Percentiles rank a stretch among this genome's conserved stretches.
These are phyloP conservation scores for Trichoderma gamsii DNA, from an alignment of 495 filamentous ascomycete species.

Conservation along the genomic window DNA sequence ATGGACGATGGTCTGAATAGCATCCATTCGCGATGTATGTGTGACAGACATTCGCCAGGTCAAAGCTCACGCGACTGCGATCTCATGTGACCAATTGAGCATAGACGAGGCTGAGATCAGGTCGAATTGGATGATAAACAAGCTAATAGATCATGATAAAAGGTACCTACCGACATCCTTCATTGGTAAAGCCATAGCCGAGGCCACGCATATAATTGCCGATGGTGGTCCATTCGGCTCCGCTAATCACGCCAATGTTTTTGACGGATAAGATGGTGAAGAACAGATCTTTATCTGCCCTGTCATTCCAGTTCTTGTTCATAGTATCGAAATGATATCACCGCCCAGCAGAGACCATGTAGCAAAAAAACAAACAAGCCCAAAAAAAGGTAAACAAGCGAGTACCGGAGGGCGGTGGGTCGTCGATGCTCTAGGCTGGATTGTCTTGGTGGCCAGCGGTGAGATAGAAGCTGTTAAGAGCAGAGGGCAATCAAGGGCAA, in stretches of 20 bases:
- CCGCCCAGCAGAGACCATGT: background rate
- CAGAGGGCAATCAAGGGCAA: constrained; percentile 8
- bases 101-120: background rate
- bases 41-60: no score
- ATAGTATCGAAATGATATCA: constrained; percentile 23
- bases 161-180: constrained; percentile 46
- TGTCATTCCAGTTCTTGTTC: constrained; percentile 51
- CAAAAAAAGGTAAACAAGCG: background rate
- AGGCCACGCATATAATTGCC: constrained; percentile 45
- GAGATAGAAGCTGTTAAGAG: constrained; percentile 15
- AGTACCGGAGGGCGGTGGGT: constrained; percentile 6
- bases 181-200: constrained; percentile 49
- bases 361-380: background rate
- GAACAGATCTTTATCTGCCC: constrained; percentile 48
- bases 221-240: constrained; percentile 46
- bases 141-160: constrained; percentile 11
- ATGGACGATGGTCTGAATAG: no score
- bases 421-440: background rate
- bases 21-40: no score
- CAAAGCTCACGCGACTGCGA: no score
- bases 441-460: constrained; percentile 8
- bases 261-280: constrained; percentile 50
- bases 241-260: constrained; percentile 50
- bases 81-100: no score
- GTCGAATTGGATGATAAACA: constrained; percentile 3